Evolutionary conservation across 495 filamentous ascomycete species (phyloP).

Genomic region (Eremomyces bilateralis): DNA sequence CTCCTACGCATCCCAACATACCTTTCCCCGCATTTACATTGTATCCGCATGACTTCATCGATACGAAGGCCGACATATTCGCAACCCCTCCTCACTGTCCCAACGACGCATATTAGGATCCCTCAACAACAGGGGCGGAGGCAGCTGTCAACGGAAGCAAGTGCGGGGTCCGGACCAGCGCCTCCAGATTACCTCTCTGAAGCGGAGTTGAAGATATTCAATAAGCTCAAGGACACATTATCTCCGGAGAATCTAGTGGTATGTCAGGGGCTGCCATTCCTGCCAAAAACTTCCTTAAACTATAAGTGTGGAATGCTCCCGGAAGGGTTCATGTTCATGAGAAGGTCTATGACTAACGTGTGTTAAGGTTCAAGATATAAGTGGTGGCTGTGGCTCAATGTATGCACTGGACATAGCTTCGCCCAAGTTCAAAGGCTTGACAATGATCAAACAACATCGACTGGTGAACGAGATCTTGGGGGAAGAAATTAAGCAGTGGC

Average conservation of each 20-base stretch:
- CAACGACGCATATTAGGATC: too few relatives aligned
- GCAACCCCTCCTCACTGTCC: too few relatives aligned
- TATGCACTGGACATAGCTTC: constrained; percentile 51
- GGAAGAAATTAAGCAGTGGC: constrained; percentile 54
- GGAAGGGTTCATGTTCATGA: neutral
- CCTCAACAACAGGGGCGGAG: too few relatives aligned
- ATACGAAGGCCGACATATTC: too few relatives aligned
- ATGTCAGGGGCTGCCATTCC: constrained; percentile 4
- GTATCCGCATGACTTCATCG: too few relatives aligned
- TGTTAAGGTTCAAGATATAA: constrained; percentile 44
- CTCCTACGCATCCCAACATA: neutral
- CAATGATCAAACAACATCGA: constrained; percentile 49
- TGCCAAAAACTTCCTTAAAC: constrained; percentile 1
- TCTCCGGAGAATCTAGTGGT: constrained; percentile 24
- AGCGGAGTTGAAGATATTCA: constrained; percentile 25
- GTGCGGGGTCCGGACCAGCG: constrained; percentile 3
- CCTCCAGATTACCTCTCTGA: constrained; percentile 29
- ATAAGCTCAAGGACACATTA: constrained; percentile 23
- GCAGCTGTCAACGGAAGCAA: too few relatives aligned
- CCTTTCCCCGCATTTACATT: too few relatives aligned
- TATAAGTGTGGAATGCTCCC: constrained; percentile 1
- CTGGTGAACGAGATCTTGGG: constrained; percentile 43
- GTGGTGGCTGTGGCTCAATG: constrained; percentile 62
- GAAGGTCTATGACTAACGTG: constrained; percentile 2
- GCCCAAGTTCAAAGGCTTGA: constrained; percentile 38